Percentiles rank a stretch among this genome's conserved stretches.
Evolutionary conservation across 1,284 basidiomycete genomes (phyloP).

Genomic region (Inonotus hispidus): DNA sequence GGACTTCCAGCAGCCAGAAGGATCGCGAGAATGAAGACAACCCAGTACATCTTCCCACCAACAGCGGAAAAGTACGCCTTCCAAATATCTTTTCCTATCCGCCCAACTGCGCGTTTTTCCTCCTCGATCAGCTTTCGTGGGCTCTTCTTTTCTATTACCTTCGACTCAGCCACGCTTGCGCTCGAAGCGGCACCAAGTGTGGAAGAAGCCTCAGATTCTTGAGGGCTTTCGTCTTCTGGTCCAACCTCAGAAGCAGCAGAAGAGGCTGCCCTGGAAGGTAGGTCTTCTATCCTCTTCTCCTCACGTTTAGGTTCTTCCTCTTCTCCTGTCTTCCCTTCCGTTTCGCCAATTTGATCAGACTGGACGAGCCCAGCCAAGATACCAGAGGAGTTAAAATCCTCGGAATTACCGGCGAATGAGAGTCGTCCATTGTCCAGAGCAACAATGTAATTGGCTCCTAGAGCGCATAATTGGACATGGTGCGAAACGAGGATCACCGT

Average conservation of each 20-base stretch:
- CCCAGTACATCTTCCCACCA: conserved; percentile 68
- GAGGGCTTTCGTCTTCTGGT: conserved; percentile 25
- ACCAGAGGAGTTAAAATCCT: conserved; percentile 61
- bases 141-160: conserved; percentile 53
- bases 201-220: conserved; percentile 24
- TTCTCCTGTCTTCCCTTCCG: conserved; percentile 32
- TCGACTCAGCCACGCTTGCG: conserved; percentile 31
- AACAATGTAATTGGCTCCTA: conserved; percentile 69
- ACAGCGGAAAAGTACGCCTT: conserved; percentile 69
- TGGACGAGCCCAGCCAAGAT: conserved; percentile 67
- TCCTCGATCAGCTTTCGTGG: conserved; percentile 88
- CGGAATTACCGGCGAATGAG: conserved; percentile 63
- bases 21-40: conserved; percentile 54
- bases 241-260: conserved; percentile 22
- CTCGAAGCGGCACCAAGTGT: conserved; percentile 26
- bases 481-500: conserved; percentile 89
- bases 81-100: conserved; percentile 79
- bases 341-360: conserved; percentile 37
- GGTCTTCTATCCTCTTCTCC: conserved; percentile 31
- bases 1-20: conserved; percentile 66
- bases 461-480: conserved; percentile 75
- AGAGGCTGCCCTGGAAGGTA: conserved; percentile 22
- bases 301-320: conserved; percentile 35
- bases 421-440: conserved; percentile 86
- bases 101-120: conserved; percentile 82